These are phyloP conservation scores for Spergularia azorica DNA, from an alignment of 179 eudicot genomes.

Conservation along the genomic window DNA sequence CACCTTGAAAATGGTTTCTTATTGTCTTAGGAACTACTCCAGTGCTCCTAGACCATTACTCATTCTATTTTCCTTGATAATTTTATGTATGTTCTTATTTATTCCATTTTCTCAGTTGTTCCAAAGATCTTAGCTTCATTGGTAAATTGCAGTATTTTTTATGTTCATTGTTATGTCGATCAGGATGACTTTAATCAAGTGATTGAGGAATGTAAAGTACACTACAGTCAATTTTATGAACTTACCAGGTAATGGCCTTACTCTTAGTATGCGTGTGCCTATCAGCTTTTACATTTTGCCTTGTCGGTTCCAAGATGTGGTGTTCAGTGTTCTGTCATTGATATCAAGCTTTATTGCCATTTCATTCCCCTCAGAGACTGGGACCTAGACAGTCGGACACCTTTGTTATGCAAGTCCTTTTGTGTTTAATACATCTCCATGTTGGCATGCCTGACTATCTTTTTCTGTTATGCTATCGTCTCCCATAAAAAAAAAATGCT, in stretches of 20 bases:
- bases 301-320: not conserved
- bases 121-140: not conserved
- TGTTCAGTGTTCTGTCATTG: not conserved
- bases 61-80: not conserved
- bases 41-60: not conserved
- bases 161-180: conserved; percentile 16
- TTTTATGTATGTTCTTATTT: not conserved
- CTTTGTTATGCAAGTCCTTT: not conserved
- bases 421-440: not conserved
- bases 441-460: not conserved
- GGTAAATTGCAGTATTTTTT: not conserved
- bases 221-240: conserved; percentile 73
- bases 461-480: not conserved
- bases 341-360: not conserved
- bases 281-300: conserved; percentile 1
- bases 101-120: not conserved
- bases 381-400: not conserved
- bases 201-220: conserved; percentile 74
- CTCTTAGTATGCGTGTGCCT: conserved; percentile 4
- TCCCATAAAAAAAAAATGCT: not conserved
- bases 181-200: conserved; percentile 86
- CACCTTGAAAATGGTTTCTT: conserved; percentile 10
- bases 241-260: conserved; percentile 45
- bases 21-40: not conserved
- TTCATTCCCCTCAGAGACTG: not conserved